phyloP scores from a whole-genome alignment of 768 basidiomycete species.

The Boletus rubroflammeus region DNA sequence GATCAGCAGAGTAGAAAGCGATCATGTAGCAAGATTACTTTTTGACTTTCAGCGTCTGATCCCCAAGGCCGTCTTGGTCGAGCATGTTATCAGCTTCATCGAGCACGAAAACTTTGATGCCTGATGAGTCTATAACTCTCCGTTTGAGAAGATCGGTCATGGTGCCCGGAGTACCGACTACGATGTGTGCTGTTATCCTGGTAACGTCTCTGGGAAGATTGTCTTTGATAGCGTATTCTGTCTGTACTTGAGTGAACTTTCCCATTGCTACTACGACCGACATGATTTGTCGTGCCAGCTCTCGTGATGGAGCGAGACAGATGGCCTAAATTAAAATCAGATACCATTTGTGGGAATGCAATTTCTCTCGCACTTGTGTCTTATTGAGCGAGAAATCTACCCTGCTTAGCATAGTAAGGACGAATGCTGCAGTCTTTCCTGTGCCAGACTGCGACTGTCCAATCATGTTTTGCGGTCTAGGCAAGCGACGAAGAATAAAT shows the following conservation, averaged over 20 bases:
- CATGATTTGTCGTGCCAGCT: conserved; percentile 97
- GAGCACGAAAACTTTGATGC: conserved; percentile 89
- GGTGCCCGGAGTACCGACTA: conserved; percentile 96
- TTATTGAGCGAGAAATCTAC: conserved; percentile 80
- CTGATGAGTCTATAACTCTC: conserved; percentile 72
- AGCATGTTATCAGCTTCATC: conserved; percentile 99
- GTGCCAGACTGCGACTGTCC: conserved; percentile 99
- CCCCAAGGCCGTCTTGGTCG: conserved; percentile 88
- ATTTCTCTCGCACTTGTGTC: conserved; percentile 61
- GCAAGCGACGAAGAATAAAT: conserved; percentile 4
- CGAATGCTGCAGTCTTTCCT: conserved; percentile 98
- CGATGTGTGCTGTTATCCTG: conserved; percentile 79
- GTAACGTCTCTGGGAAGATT: conserved; percentile 63
- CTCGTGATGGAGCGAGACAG: conserved; percentile 96
- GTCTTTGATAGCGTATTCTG: conserved; percentile 94
- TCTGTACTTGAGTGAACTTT: conserved; percentile 89
- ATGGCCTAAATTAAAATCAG: conserved; percentile 58
- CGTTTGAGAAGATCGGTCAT: conserved; percentile 82
- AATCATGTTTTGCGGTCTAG: conserved; percentile 96
- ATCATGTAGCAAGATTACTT: conserved; percentile 53
- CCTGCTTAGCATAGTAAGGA: conserved; percentile 93
- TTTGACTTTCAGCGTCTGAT: conserved; percentile 90
- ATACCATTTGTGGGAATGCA: not conserved
- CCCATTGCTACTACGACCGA: conserved; percentile 92
- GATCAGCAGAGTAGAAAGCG: conserved; percentile 11